These are phyloP conservation scores for Colletotrichum tropicicola DNA, from an alignment of 2,329 filamentous ascomycete genomes.

Conservation along the genomic window DNA sequence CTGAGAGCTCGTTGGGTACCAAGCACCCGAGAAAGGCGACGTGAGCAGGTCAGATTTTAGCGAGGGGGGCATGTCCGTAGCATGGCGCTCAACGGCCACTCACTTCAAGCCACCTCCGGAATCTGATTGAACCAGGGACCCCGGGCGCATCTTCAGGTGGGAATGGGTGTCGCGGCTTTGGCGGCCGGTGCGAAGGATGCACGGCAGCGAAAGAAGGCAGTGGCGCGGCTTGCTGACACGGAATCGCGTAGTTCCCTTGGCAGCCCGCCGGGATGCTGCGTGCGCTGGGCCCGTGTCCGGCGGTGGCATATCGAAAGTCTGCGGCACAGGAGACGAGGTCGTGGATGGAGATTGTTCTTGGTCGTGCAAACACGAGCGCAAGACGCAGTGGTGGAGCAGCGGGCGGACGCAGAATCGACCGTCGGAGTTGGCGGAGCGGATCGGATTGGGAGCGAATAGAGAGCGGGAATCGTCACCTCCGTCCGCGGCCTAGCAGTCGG, in stretches of 20 bases:
- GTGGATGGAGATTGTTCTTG: no score
- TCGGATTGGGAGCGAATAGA: no score
- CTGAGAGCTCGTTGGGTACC: background rate
- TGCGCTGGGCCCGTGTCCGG: no score
- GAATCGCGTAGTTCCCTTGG: background rate
- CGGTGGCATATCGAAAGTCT: no score
- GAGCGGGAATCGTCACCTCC: no score
- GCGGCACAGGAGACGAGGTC: no score
- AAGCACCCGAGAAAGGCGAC: constrained; percentile 17
- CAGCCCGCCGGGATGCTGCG: background rate
- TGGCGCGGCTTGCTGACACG: constrained; percentile 18
- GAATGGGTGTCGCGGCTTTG: background rate
- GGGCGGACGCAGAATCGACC: no score
- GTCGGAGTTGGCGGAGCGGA: no score
- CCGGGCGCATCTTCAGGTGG: background rate
- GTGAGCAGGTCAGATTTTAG: constrained; percentile 31
- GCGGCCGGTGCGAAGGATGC: background rate
- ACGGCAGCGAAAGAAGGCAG: background rate
- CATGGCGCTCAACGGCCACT: constrained; percentile 8
- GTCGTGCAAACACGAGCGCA: no score
- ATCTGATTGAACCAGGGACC: background rate
- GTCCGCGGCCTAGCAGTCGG: no score
- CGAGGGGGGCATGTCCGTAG: background rate
- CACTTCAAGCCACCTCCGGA: background rate
- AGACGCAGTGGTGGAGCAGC: no score